Evolutionary conservation across 345 rosid genomes (phyloP), one percentile per base, ranked within the genome.

Genomic region (Pugionium dolabratum): DNA sequence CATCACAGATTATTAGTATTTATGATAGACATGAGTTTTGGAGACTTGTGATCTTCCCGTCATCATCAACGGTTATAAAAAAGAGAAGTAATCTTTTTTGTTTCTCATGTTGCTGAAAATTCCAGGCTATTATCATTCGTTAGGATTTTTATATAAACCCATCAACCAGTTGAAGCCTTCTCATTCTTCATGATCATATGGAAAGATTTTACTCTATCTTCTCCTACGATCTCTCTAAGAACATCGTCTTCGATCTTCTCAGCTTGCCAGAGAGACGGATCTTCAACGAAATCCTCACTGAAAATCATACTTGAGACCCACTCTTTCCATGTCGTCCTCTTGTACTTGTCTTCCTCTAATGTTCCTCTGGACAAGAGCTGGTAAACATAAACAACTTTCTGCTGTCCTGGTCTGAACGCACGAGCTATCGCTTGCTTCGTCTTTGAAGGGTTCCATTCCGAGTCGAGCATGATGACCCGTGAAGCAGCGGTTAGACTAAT

Each of bases 401-500:
- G 96, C 66, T 94, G 99, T 60, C 99, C 99, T 0, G 96, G 97
- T 48, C 96, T 78, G 42, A 88, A 90, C 2, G 99, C 99, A 18
- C 99, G 82, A 2, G 97, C 95, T 41, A 94, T 90, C 0, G 98
- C 98, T 68, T 90, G 99, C 80, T 86, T 94, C 10, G 99, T 90
- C 81, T 90, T 94, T 29, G 95, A 90, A 59, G 99, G 99, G 76
- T 90, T 94, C 99, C 97, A 90, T 56, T 88, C 96, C 0, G 92
- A 85, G 47, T 86, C 96, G 62, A 88, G 52, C 54, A 90, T 60
- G 47, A 94, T 88, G 6, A 94, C 96, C 40, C 92, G 82, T 0
- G 99, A 93, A 61, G 98, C 97, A 18, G 97, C 97, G n/a, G 97
- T 94, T 76, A 94, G 76, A 48, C 99, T 90, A 59, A 94, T 85